phyloP scores from a whole-genome alignment of 352 stramenopile genomes.

The Aphanomyces stellatus region DNA sequence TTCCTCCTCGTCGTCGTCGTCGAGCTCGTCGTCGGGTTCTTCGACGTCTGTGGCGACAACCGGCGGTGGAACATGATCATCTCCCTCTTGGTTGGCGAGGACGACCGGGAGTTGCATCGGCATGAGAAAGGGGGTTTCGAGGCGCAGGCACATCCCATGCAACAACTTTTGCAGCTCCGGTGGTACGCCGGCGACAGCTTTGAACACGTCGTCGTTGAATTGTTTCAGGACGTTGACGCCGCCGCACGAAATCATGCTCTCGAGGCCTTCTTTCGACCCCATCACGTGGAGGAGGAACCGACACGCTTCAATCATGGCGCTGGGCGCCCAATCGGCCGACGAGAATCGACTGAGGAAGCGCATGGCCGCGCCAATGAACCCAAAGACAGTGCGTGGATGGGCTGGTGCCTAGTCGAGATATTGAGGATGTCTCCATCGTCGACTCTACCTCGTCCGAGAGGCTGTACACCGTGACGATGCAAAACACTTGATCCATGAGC shows the following conservation, averaged over 20 bases:
- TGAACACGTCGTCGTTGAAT: conserved; percentile 25
- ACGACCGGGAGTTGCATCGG: background rate
- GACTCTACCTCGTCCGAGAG: conserved; percentile 23
- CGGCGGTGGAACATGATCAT: background rate
- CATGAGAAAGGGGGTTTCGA: background rate
- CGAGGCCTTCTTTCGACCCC: conserved; percentile 33
- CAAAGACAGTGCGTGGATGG: conserved; percentile 37
- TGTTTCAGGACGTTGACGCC: conserved; percentile 32
- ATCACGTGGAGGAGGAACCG: conserved; percentile 60
- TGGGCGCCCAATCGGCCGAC: background rate
- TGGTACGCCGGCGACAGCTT: conserved; percentile 23
- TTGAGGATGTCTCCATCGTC: background rate
- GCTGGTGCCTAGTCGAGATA: conserved; percentile 23
- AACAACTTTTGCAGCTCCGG: background rate
- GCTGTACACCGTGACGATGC: conserved; percentile 44
- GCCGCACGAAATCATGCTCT: conserved; percentile 42
- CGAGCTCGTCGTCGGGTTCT: conserved; percentile 27
- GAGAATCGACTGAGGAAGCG: conserved; percentile 22
- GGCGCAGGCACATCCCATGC: background rate
- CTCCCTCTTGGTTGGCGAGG: background rate
- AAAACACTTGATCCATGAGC: conserved; percentile 51
- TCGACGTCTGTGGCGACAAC: conserved; percentile 10
- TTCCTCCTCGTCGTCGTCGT: conserved; percentile 39
- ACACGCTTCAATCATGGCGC: conserved; percentile 45
- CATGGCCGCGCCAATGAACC: conserved; percentile 48